Conservation (phyloP, 352 stramenopile genomes). For the Globisporangium recalcitrans region DNA sequence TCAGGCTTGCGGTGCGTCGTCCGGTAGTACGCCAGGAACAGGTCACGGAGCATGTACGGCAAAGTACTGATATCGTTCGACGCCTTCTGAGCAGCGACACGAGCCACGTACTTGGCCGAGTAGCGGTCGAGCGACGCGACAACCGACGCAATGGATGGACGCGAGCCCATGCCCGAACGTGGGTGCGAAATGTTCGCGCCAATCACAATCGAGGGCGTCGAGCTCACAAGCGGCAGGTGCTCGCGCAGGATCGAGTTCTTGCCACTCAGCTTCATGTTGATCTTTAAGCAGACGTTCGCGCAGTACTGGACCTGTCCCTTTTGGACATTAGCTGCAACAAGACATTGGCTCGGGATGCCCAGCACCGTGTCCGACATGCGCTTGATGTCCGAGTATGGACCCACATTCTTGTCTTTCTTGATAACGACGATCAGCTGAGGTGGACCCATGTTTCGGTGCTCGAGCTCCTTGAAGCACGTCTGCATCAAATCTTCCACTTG, state of each 20-base stretch:
- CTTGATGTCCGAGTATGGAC: background rate
- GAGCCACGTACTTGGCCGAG: background rate
- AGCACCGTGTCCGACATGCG: background rate
- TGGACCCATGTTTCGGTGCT: background rate
- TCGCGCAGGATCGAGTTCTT: background rate
- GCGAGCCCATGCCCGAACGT: background rate
- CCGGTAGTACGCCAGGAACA: background rate
- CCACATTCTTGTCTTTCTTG: background rate
- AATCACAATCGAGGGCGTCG: background rate
- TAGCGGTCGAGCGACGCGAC: background rate
- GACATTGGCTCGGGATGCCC: background rate
- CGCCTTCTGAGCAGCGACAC: background rate
- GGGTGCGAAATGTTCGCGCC: background rate
- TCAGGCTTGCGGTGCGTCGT: background rate
- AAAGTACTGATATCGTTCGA: background rate
- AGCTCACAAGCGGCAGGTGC: background rate
- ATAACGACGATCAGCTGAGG: background rate
- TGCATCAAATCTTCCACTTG: background rate
- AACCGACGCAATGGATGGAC: background rate
- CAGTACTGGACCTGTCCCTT: background rate
- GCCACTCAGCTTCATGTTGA: background rate
- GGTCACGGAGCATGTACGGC: background rate
- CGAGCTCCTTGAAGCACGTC: background rate
- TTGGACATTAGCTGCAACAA: background rate
- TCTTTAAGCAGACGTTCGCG: background rate